Conservation (phyloP, 2,329 filamentous ascomycete species). For the Neonectria hederae region DNA sequence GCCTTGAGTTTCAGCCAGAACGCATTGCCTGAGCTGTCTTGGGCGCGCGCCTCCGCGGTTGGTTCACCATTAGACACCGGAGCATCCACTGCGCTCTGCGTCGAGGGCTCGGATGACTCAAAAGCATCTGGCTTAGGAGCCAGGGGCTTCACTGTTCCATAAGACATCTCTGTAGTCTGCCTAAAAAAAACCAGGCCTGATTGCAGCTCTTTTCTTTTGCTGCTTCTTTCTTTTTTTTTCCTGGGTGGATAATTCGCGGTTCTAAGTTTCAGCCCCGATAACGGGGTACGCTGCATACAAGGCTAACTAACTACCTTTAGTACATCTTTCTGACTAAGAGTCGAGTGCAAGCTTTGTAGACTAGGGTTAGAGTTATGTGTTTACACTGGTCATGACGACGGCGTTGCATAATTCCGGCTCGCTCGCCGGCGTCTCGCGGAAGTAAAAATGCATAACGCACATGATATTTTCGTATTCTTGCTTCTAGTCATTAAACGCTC, state of each 20-base stretch:
- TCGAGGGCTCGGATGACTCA: conserved; percentile 6
- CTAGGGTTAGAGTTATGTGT: too few relatives aligned
- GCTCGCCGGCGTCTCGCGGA: too few relatives aligned
- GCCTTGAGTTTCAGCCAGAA: conserved; percentile 23
- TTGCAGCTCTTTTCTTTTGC: background rate
- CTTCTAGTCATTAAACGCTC: too few relatives aligned
- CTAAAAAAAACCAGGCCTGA: background rate
- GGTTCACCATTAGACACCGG: background rate
- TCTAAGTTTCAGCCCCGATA: background rate
- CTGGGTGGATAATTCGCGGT: background rate
- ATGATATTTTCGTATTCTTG: too few relatives aligned
- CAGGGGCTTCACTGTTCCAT: conserved; percentile 6
- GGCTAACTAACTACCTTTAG: too few relatives aligned
- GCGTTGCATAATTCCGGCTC: too few relatives aligned
- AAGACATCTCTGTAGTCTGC: conserved; percentile 18
- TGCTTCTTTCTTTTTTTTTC: background rate
- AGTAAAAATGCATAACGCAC: too few relatives aligned
- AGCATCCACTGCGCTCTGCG: background rate
- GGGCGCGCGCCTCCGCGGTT: background rate
- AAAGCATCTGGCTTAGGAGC: background rate
- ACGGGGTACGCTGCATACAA: background rate
- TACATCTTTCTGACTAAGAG: too few relatives aligned
- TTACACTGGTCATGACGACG: too few relatives aligned
- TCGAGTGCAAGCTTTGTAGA: too few relatives aligned
- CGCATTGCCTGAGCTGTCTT: background rate